Percentiles rank a stretch among this genome's conserved stretches.
Conservation (phyloP, 2,329 filamentous ascomycete genomes). For the Xylariaceae sp. region DNA sequence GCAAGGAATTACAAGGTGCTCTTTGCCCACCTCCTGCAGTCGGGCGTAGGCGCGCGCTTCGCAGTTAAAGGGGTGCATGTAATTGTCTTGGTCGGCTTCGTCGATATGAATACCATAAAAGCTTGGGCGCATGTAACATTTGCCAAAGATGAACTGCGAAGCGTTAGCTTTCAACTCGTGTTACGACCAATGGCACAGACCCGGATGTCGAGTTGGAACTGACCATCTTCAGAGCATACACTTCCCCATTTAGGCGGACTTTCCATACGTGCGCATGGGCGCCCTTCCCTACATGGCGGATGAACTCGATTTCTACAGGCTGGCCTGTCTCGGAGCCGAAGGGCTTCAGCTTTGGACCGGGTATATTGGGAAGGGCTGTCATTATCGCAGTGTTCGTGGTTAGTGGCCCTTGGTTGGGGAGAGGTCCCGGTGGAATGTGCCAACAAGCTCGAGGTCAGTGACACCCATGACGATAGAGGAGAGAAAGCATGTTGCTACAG, state of each 20-base stretch:
- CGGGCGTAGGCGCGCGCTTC: slow-evolving; percentile 3
- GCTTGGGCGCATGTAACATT: neutral
- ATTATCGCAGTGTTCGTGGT: neutral
- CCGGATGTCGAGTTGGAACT: neutral
- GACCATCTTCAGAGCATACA: neutral
- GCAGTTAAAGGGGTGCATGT: slow-evolving; percentile 4
- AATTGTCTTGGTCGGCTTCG: neutral
- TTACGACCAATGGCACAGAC: no score
- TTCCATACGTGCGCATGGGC: neutral
- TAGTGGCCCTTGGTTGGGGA: neutral
- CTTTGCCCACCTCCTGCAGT: slow-evolving; percentile 2
- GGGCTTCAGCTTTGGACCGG: neutral
- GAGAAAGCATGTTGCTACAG: no score
- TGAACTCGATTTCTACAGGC: neutral
- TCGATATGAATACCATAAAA: neutral
- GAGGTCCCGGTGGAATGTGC: neutral
- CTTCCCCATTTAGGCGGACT: neutral
- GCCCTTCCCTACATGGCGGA: neutral
- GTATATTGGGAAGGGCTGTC: neutral
- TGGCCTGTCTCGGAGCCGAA: neutral
- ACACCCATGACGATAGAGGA: neutral
- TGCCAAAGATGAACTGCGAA: neutral
- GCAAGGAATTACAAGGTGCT: slow-evolving; percentile 1
- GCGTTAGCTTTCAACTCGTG: neutral
- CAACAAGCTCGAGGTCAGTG: neutral